Conservation (phyloP, 2,329 filamentous ascomycete species). For the Tympanopsis confertula region DNA sequence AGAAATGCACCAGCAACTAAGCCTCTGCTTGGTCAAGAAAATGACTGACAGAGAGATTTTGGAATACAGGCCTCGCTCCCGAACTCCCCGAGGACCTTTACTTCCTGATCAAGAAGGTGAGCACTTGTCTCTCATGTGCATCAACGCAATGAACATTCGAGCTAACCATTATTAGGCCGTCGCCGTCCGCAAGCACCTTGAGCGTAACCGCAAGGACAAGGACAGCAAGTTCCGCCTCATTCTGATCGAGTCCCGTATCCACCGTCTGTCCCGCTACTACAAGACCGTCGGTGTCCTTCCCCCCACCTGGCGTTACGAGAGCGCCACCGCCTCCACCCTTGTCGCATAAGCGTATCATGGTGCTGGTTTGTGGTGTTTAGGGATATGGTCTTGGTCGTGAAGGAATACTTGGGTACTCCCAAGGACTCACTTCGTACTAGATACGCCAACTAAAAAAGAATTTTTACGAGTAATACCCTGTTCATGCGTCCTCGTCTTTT, state of each 20-base stretch:
- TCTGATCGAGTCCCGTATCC: constrained; percentile 99
- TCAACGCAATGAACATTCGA: constrained; percentile 6
- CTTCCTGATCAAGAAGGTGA: constrained; percentile 99
- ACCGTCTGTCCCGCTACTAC: constrained; percentile 99
- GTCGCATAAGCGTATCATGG: constrained; percentile 7
- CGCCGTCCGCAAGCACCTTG: constrained; percentile 98
- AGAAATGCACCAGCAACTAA: constrained; percentile 18
- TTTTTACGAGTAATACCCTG: too few species aligned
- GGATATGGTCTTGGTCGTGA: background rate
- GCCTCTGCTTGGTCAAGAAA: constrained; percentile 71
- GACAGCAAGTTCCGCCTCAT: constrained; percentile 99
- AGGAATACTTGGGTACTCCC: too few species aligned
- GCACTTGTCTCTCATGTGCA: constrained; percentile 3
- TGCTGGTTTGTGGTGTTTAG: constrained; percentile 3
- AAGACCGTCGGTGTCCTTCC: constrained; percentile 53
- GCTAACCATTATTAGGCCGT: constrained; percentile 52
- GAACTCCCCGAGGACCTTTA: constrained; percentile 99
- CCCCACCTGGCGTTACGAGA: constrained; percentile 44
- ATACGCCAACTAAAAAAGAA: too few species aligned
- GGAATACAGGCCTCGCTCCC: constrained; percentile 80
- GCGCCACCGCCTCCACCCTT: constrained; percentile 10
- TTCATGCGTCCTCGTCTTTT: too few species aligned
- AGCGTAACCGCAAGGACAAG: constrained; percentile 99
- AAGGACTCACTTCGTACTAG: too few species aligned
- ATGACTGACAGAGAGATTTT: constrained; percentile 85